Evolutionary conservation across 1,139 yeast species (phyloP), one percentile per base, ranked within the genome.

Genomic region (Magnusiomyces sp.): DNA sequence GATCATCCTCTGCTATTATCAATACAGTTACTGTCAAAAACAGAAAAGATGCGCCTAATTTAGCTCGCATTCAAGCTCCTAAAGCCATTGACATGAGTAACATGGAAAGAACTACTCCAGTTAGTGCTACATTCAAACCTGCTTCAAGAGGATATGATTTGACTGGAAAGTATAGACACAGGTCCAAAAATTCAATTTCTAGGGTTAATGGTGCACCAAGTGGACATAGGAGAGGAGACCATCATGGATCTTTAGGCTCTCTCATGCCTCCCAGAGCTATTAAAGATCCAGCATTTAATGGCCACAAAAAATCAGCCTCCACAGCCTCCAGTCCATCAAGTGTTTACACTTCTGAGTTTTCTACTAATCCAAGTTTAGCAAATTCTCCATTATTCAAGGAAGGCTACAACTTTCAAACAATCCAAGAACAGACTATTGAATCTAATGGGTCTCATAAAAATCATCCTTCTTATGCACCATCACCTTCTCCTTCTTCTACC

Each of bases 261-360:
- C 40, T 37, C 20, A 20, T 37, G 16, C 40, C 40, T n/a, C 40
- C 40, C 2, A 17, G 23, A n/a, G 40, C 19, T 2, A 37, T 37
- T 11, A n/a, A 11, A 9, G 40, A 37, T 32, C 11, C 45, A 14
- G n/a, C n/a, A 32, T 31, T 32, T 17, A 33, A 33, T 9, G 37
- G 27, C n/a, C 45, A 42, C 19, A 32, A 42, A 14, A 42, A 42
- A 32, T 42, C 45, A 11, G 45, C 45, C 7, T 41, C 44, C 10
- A 29, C 31, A 13, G 43, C 43, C n/a, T 14, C 37, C 2, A 32
- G 29, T 16, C 27, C 33, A 17, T 42, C 45, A 16, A 42, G 33
- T 32, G 17, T 29, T 5, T 42, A 31, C 27, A 32, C 31, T 27
- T 5, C n/a, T 9, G 42, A 40, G 31, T 40, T 40, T 19, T 11